Conservation (phyloP, 768 basidiomycete genomes). For the Lactarius pseudohatsudake region DNA sequence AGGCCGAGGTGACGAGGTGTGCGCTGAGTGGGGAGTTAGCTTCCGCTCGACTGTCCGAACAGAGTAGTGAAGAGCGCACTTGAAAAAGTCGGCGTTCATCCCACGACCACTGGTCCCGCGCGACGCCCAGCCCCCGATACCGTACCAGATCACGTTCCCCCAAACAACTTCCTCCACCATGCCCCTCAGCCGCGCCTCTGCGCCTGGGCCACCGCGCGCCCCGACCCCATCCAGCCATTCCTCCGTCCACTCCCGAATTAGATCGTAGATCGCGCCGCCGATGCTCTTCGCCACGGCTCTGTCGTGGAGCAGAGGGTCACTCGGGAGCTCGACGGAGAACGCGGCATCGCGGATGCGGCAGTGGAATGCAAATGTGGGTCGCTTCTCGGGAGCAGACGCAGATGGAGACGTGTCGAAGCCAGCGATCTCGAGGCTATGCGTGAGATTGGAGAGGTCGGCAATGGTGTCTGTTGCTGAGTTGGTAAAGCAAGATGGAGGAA, state of each 20-base stretch:
- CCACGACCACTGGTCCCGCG: constrained; percentile 29
- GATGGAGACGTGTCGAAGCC: not conserved
- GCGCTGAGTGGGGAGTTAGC: constrained; percentile 42
- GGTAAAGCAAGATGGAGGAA: constrained; percentile 35
- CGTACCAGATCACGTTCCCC: constrained; percentile 55
- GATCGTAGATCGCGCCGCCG: constrained; percentile 27
- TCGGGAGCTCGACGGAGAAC: constrained; percentile 27
- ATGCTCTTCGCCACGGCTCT: constrained; percentile 21
- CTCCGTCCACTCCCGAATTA: constrained; percentile 30
- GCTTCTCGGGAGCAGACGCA: constrained; percentile 40
- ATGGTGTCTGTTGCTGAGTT: not conserved
- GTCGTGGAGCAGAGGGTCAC: constrained; percentile 5
- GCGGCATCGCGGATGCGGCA: constrained; percentile 51
- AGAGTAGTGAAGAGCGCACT: constrained; percentile 43
- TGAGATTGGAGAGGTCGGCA: constrained; percentile 27
- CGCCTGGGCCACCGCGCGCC: constrained; percentile 9
- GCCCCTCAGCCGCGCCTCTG: constrained; percentile 38
- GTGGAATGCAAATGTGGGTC: constrained; percentile 45
- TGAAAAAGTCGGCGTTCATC: constrained; percentile 59
- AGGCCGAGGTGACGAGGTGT: constrained; percentile 62
- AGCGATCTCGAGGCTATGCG: constrained; percentile 27
- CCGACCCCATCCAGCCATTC: constrained; percentile 10
- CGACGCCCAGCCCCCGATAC: constrained; percentile 50
- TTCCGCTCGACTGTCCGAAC: not conserved
- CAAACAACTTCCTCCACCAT: constrained; percentile 66